These are phyloP conservation scores for Penicillium freii DNA, from an alignment of 2,329 filamentous ascomycete species.

Conservation along the genomic window DNA sequence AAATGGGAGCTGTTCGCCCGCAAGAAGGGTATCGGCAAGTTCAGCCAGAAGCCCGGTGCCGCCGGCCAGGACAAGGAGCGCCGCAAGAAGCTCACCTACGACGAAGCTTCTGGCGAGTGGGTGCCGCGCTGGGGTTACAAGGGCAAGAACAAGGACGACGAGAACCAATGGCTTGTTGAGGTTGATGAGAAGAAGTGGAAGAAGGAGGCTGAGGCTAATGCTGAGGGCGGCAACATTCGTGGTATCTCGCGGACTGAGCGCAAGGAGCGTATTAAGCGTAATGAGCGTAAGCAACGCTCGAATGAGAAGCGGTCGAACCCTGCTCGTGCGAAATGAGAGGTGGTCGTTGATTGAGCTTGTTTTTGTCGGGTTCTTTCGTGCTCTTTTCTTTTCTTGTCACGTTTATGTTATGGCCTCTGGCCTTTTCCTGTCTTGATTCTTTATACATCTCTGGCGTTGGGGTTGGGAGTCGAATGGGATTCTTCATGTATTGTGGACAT, in stretches of 20 bases:
- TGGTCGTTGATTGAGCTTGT: slow-evolving; percentile 18
- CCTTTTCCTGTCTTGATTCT: slow-evolving; percentile 14
- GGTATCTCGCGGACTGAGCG: slow-evolving; percentile 65
- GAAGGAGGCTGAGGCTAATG: slow-evolving; percentile 58
- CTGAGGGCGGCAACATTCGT: slow-evolving; percentile 64
- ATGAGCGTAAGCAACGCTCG: slow-evolving; percentile 67
- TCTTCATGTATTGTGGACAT: slow-evolving; percentile 19
- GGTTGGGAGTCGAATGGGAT: slow-evolving; percentile 23
- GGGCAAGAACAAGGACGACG: slow-evolving; percentile 79
- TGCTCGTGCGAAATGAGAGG: slow-evolving; percentile 25
- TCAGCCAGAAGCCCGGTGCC: slow-evolving; percentile 63
- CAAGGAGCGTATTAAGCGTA: slow-evolving; percentile 61
- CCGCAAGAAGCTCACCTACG: slow-evolving; percentile 70
- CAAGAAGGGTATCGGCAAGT: slow-evolving; percentile 89
- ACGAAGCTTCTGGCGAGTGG: slow-evolving; percentile 83
- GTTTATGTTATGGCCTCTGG: slow-evolving; percentile 8
- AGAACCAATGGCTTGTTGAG: slow-evolving; percentile 88
- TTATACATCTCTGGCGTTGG: slow-evolving; percentile 25
- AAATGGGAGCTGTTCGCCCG: slow-evolving; percentile 96
- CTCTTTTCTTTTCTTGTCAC: slow-evolving; percentile 2
- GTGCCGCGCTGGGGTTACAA: slow-evolving; percentile 94
- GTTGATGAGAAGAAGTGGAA: slow-evolving; percentile 75
- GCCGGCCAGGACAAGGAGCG: slow-evolving; percentile 65
- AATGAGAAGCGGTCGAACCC: slow-evolving; percentile 56
- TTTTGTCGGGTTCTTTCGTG: not conserved